These are phyloP conservation scores for Coriolopsis trogii DNA, from an alignment of 1,284 basidiomycete genomes.

Conservation along the genomic window DNA sequence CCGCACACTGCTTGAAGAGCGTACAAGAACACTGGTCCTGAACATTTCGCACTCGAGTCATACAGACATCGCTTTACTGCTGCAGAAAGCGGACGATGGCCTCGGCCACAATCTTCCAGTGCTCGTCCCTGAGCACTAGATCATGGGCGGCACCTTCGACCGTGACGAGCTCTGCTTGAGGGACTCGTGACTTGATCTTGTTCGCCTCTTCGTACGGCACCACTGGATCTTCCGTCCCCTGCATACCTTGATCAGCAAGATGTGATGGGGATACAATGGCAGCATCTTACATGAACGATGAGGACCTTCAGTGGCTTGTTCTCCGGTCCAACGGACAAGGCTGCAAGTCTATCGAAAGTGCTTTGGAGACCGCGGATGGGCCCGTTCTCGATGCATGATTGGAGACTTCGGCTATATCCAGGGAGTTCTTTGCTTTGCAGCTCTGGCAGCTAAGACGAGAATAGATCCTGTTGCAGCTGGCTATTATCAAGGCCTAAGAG, in stretches of 20 bases:
- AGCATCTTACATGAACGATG: slow-evolving; percentile 58
- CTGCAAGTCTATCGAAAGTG: slow-evolving; percentile 26
- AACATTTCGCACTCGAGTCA: neutral
- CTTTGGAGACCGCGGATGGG: slow-evolving; percentile 27
- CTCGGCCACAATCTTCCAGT: slow-evolving; percentile 47
- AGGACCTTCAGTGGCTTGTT: slow-evolving; percentile 45
- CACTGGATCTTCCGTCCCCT: slow-evolving; percentile 66
- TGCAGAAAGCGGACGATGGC: slow-evolving; percentile 42
- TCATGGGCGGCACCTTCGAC: slow-evolving; percentile 59
- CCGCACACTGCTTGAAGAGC: too few relatives aligned
- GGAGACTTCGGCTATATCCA: slow-evolving; percentile 25
- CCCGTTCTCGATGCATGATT: slow-evolving; percentile 26
- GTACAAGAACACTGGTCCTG: too few relatives aligned
- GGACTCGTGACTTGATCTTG: slow-evolving; percentile 55
- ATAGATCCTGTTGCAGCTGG: neutral
- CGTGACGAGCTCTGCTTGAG: slow-evolving; percentile 54
- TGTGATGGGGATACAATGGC: neutral
- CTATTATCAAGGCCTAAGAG: neutral
- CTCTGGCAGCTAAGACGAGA: slow-evolving; percentile 19
- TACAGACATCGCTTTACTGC: neutral
- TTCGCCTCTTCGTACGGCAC: slow-evolving; percentile 62
- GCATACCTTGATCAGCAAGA: neutral
- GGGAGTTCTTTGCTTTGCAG: slow-evolving; percentile 26
- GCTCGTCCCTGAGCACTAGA: slow-evolving; percentile 48
- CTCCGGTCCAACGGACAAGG: slow-evolving; percentile 17